Conservation (phyloP, 352 stramenopile genomes). For the Phytophthora aleatoria region DNA sequence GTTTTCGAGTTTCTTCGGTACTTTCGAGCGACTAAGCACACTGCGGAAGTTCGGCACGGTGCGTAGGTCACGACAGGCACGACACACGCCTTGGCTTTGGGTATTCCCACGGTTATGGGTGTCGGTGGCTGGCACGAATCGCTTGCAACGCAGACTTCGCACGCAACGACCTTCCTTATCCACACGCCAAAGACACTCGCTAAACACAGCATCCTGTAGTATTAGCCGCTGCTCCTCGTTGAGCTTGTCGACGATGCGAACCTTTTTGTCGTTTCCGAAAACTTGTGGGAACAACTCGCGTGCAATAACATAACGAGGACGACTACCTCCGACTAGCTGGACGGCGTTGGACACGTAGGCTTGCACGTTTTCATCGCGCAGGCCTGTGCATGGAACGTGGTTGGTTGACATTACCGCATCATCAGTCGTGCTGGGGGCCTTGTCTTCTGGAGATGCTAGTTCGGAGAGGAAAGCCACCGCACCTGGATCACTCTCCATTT, state of each 20-base stretch:
- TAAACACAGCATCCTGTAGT: conserved; percentile 76
- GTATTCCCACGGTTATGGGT: conserved; percentile 21
- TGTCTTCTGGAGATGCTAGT: conserved; percentile 13
- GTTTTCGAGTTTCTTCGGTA: conserved; percentile 76
- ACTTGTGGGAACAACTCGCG: conserved; percentile 73
- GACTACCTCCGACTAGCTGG: conserved; percentile 75
- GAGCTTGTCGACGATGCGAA: conserved; percentile 71
- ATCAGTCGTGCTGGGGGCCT: conserved; percentile 13
- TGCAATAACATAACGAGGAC: conserved; percentile 81
- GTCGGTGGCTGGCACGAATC: conserved; percentile 41
- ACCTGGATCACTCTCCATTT: conserved; percentile 26
- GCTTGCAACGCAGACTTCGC: conserved; percentile 70
- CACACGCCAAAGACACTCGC: conserved; percentile 81
- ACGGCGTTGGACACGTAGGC: conserved; percentile 66
- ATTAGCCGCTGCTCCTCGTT: conserved; percentile 53
- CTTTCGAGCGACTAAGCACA: conserved; percentile 71
- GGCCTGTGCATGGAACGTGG: conserved; percentile 59
- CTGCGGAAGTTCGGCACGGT: conserved; percentile 79
- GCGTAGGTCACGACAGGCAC: conserved; percentile 69
- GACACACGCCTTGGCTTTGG: conserved; percentile 53
- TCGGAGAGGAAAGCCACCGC: conserved; percentile 38
- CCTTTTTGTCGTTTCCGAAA: conserved; percentile 58
- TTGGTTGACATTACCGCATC: conserved; percentile 32
- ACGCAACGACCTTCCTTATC: conserved; percentile 78
- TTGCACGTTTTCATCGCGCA: conserved; percentile 68